Base-by-base conservation (phyloP, 495 filamentous ascomycete genomes). In the Thozetella sp. region DNA sequence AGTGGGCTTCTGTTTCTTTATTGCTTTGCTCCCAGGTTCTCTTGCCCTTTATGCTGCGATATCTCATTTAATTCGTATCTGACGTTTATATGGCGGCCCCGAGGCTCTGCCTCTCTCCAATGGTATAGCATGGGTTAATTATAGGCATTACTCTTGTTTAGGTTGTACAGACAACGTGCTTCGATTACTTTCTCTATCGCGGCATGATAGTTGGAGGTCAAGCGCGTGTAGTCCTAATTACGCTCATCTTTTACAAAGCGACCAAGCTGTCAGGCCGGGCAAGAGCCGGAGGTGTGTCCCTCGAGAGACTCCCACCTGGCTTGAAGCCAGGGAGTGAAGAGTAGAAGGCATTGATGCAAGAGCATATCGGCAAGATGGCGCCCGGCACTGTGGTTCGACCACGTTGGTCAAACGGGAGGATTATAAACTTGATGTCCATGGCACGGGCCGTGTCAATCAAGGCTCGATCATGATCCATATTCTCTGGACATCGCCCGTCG, bases 361-460 rank as follows among this genome's bases (percentile, higher is more conserved):
- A 51, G 54, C 19, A 64, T 56, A 26, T 65, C 46, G 27, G 57
- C 51, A 70, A 67, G 55, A 70, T 80, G 22, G 61, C 58, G 19
- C 54, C 64, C 26, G 66, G 60, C 22, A 76, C 6, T 37, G 30
- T 15, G 10, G 58, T 51, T 20, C 45, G 50, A 62, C 77, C 65
- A 78, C 76, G 93, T 19, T 98, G 94, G 94, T 85, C 86, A 48
- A 98, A 97, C 67, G 94, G 94, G 19, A 84, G 90, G 56, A 89
- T 98, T 25, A 83, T 93, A 60, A 96, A 93, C 56, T 68, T 98
- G 64, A 97, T 98, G 94, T 90, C 89, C 57, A 91, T 93, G 94
- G 97, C 65, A 93, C 93, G 15, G 93, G 93, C 73, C 90, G 93
- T 54, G 80, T 98, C 59, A 92, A 97, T 65, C 86, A 90, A 65